Percentiles rank a stretch among this genome's conserved stretches.
These are phyloP conservation scores for Ceratocystiopsis minuta DNA, from an alignment of 2,329 filamentous ascomycete species.

Conservation along the genomic window DNA sequence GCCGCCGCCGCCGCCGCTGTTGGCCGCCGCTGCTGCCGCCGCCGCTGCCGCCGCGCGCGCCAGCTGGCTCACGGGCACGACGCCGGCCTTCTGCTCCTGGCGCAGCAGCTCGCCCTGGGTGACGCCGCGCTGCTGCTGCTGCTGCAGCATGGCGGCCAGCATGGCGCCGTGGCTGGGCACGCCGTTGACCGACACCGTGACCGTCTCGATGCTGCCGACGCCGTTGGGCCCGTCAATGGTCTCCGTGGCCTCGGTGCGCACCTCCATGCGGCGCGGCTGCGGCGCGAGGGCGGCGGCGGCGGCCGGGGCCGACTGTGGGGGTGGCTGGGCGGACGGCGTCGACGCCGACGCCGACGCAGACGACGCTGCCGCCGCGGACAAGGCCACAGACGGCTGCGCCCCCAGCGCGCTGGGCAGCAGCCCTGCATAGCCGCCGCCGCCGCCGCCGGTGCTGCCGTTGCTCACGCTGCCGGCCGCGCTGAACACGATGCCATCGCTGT, in stretches of 20 bases:
- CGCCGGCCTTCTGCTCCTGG: slow-evolving; percentile 71
- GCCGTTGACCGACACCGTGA: slow-evolving; percentile 58
- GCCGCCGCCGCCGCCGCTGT: slow-evolving; percentile 3
- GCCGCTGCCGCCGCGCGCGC: slow-evolving; percentile 21
- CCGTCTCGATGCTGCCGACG: slow-evolving; percentile 62
- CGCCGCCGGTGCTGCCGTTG: slow-evolving; percentile 1
- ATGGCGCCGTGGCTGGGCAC: slow-evolving; percentile 33
- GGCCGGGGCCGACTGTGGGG: too few relatives aligned
- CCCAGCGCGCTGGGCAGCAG: too few relatives aligned
- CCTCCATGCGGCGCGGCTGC: slow-evolving; percentile 23
- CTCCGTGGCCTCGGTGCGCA: slow-evolving; percentile 58
- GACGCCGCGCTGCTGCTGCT: slow-evolving; percentile 30
- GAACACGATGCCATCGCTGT: slow-evolving; percentile 3
- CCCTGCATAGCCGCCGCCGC: slow-evolving; percentile 6
- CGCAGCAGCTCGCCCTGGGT: slow-evolving; percentile 71
- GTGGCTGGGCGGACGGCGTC: too few relatives aligned
- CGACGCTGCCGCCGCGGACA: too few relatives aligned
- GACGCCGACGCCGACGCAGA: too few relatives aligned
- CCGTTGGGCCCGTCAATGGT: slow-evolving; percentile 70
- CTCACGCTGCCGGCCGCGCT: too few relatives aligned
- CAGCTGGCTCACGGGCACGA: slow-evolving; percentile 51
- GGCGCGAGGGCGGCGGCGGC: too few relatives aligned
- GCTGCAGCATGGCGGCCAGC: slow-evolving; percentile 4
- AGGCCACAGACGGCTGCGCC: too few relatives aligned
- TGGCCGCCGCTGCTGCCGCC: slow-evolving; percentile 6